A percentile compares a stretch with the other conserved stretches of the same genome.
Conservation (phyloP, 164 flowering plant species). For the Umbellularia californica region DNA sequence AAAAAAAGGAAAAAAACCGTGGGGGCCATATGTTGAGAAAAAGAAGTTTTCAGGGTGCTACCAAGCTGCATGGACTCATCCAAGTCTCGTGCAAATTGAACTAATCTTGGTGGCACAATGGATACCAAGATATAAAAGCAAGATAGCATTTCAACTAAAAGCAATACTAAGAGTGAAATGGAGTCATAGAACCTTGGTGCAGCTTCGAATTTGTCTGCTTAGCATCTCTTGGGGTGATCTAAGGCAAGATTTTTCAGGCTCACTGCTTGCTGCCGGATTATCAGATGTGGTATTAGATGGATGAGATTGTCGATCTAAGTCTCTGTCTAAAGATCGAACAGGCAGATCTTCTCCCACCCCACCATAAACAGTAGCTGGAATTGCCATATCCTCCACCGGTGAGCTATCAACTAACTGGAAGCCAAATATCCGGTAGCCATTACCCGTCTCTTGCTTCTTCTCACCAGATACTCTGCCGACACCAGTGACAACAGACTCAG, state of each 20-base stretch:
- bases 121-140: no score
- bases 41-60: no score
- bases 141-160: no score
- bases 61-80: no score
- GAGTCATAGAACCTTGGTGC: constrained; percentile 63
- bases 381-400: constrained; percentile 36
- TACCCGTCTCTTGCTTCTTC: constrained; percentile 48
- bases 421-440: constrained; percentile 76
- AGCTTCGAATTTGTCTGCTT: constrained; percentile 73
- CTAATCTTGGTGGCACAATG: no score
- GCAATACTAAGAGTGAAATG: no score
- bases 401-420: constrained; percentile 61
- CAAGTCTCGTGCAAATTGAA: no score
- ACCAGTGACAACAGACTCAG: constrained; percentile 39
- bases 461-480: constrained; percentile 43
- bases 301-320: constrained; percentile 57
- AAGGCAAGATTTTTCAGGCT: constrained; percentile 63
- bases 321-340: constrained; percentile 42
- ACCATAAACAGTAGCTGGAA: constrained; percentile 27
- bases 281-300: constrained; percentile 59
- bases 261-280: constrained; percentile 61
- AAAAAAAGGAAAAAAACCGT: no score
- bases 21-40: no score
- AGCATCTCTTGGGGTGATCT: constrained; percentile 66
- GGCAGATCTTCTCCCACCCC: constrained; percentile 39